Evolutionary conservation across 2,329 filamentous ascomycete species (phyloP), one percentile per base, ranked within the genome.

Genomic region (Botrytis hyacinthi): DNA sequence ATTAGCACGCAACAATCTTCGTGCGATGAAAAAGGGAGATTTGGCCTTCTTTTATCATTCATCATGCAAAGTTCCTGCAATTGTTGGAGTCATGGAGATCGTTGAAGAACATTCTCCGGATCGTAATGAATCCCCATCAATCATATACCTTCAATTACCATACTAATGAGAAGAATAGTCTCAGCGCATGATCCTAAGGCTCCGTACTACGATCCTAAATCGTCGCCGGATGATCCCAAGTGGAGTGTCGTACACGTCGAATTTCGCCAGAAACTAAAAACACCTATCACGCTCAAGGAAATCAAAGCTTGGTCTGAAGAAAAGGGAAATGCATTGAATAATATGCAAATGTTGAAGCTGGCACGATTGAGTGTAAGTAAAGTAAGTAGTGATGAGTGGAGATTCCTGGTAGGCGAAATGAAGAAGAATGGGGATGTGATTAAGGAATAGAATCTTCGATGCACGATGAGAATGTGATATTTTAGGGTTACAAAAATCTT

Each of bases 1-100:
- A 80, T 29, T 81, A 83, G 95, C 95, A 10, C 90, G 93, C 40
- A 98, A 98, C 80, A 94, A 98, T 81, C 91, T 99, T 84, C 89
- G 93, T 44, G 89, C 90, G 14, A 99, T 99, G 96, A 94, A 93
- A 78, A 90, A 91, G 73, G 95, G 95, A 69, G 96, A 99, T 80
- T 86, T 95, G 46, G 95, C 94, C 40, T 98, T 99, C 84, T 98
- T 99, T 84, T 98, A 98, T 81, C 95, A 98, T 83, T 97, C 93
- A 65, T 97, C 96, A 79, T 96, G 93, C 83, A 97, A 97, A 81
- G 88, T 91, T 37, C 94, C 95, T 0, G 95, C 93, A 3, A 94
- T 98, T 66, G 94, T 91, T 1, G 95, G 95, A 2, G 89, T 91
- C 29, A 95, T 97, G 92, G 92, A 96, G 79, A 92, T 99, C 76